Base-by-base conservation (phyloP, 1,284 basidiomycete genomes). In the Pseudomicrostroma phylloplanum region DNA sequence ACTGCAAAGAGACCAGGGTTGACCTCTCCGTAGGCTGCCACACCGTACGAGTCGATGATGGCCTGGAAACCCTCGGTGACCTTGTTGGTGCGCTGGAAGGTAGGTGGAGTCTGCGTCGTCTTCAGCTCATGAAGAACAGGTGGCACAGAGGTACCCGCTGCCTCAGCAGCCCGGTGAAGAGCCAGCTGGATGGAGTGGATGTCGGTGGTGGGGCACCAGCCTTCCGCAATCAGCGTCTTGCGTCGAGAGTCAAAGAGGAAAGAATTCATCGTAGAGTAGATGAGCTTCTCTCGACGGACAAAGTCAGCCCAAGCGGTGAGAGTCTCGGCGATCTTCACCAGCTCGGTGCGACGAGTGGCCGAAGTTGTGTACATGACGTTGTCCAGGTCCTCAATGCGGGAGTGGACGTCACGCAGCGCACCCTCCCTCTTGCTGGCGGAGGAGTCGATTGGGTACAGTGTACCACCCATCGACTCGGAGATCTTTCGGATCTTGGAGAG, bases 401-500 rank as follows among this genome's bases (percentile, higher is more conserved):
- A 85, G 13, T 88, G 86, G 51, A 97, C 92, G 75, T 96, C 92
- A 55, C 88, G 87, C 61, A 98, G 85, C 19, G 92, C 88, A 61
- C 93, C 90, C 26, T 88, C 84, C 56, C 96, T 91, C 81, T 91
- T 93, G 81, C 92, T 91, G 1, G 89, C 86, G 71, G 94, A 92
- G 53, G 92, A 84, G 79, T 97, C 94, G 78, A 99, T 94, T 41
- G 92, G 91, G 82, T 94, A 97, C 61, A 98, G 83, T 0, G 92
- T 96, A 1, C 89, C 96, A 55, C 96, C 93, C 90, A 98, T 96
- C 39, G 91, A 93, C 82, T 97, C 96, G 54, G 92, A 89, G 66
- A 99, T 91, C 81, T 94, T 97, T 79, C 94, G 91, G 78, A 99
- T 97, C 85, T 98, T 99, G 72, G 90, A 86, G 36, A 98, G 86